Evolutionary conservation across 805 yeast genomes (phyloP), one percentile per base, ranked within the genome.

Genomic region (Clavispora fructus): DNA sequence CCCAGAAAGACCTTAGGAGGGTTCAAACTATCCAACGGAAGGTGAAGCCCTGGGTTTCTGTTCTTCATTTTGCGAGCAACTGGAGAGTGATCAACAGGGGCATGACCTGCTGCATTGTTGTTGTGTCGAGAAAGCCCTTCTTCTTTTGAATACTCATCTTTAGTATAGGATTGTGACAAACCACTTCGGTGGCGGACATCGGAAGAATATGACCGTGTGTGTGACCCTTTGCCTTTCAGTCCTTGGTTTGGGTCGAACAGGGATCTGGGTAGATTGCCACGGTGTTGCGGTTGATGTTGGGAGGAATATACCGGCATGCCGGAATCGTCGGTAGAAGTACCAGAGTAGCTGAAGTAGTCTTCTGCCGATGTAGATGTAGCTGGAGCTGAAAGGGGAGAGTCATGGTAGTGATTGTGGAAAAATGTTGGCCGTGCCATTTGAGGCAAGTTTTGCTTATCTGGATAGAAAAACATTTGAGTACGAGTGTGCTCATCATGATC

Each of bases 1-100:
- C 43, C 35, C 14, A 39, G 43, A 16, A 49, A 41, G 26, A 41
- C 56, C 23, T 45, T 42, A 0, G 43, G 40, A 6, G 50, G 50
- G 11, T 39, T 46, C 30, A 65, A 42, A 39, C 55, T 51, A 43
- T 62, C 68, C 32, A 65, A 51, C 17, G 62, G 58, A 19, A 65
- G 47, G 39, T 56, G 58, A 43, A 65, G 60, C 14, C 57, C 61
- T 4, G 68, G 69, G 9, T 59, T 63, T 23, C 47, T 30, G 23
- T 28, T 38, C 41, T 30, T 38, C 28, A 31, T 54, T 46, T 45
- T 43, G 33, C 38, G 26, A 11, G 43, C 38, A 32, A 43, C 38
- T 6, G 27, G 14, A 17, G 35, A 35, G 2, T 4, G 40, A 3
- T 37, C 26, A 23, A 4, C 19, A 7, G 25, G 16, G 13, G 25